Percentiles rank a stretch among this genome's conserved stretches.
Conservation (phyloP, 2,329 filamentous ascomycete species). For the Clonostachys byssicola region DNA sequence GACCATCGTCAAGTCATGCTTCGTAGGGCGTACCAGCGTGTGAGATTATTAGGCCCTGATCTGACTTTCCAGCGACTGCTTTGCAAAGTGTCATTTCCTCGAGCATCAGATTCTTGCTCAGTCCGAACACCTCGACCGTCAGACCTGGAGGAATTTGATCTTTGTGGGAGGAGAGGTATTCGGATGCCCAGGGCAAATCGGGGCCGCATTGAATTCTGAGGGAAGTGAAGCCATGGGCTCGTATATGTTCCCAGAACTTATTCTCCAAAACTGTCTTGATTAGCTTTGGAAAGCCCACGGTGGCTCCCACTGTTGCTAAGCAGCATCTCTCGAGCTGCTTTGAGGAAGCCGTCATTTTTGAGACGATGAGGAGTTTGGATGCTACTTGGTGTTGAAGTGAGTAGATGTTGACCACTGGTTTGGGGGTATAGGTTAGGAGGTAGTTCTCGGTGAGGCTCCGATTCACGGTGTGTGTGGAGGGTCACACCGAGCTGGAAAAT, state of each 20-base stretch:
- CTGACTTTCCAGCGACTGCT: slow-evolving; percentile 34
- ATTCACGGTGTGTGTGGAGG: no score
- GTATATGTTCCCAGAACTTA: slow-evolving; percentile 59
- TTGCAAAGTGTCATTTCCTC: slow-evolving; percentile 52
- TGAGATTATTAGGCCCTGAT: slow-evolving; percentile 73
- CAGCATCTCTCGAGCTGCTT: slow-evolving; percentile 37
- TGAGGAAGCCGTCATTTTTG: not conserved
- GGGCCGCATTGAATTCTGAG: slow-evolving; percentile 79
- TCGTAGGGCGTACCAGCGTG: slow-evolving; percentile 68
- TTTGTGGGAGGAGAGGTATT: slow-evolving; percentile 8
- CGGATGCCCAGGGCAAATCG: slow-evolving; percentile 39
- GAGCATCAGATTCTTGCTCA: slow-evolving; percentile 23
- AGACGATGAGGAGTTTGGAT: not conserved
- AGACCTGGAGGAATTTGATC: slow-evolving; percentile 16
- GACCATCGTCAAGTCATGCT: not conserved
- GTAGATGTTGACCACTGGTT: not conserved
- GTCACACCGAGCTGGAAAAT: no score
- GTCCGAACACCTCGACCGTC: slow-evolving; percentile 21
- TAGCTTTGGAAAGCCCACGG: slow-evolving; percentile 74
- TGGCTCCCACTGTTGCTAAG: slow-evolving; percentile 91
- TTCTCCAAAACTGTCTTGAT: slow-evolving; percentile 61
- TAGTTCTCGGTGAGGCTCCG: no score
- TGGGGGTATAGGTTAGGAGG: not conserved
- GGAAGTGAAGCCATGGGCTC: slow-evolving; percentile 58
- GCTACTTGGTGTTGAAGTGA: not conserved